A percentile compares a stretch with the other conserved stretches of the same genome.
These are phyloP conservation scores for Geotrichum phurueaensis DNA, from an alignment of 1,139 yeast species.

Conservation along the genomic window DNA sequence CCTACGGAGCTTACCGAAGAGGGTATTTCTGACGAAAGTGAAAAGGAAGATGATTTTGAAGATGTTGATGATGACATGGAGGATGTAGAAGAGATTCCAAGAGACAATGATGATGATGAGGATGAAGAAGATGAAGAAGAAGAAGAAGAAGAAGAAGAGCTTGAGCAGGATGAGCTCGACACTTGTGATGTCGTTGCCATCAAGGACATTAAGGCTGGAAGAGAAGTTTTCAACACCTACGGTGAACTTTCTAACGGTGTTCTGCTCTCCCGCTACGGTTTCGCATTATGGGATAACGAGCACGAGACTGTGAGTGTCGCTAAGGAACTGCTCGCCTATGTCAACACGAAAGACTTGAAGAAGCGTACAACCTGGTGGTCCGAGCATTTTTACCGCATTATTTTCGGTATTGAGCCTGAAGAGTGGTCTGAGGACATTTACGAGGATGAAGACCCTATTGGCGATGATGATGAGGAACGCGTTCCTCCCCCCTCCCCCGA, in stretches of 20 bases:
- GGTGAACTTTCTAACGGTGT: slow-evolving; percentile 66
- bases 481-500: slow-evolving; percentile 16
- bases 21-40: slow-evolving; percentile 20
- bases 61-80: slow-evolving; percentile 30
- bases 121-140: no score
- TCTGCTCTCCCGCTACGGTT: slow-evolving; percentile 70
- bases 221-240: slow-evolving; percentile 70
- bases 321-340: slow-evolving; percentile 44
- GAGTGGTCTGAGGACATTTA: slow-evolving; percentile 28
- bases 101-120: slow-evolving; percentile 23
- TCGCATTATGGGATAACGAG: slow-evolving; percentile 51
- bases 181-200: slow-evolving; percentile 41
- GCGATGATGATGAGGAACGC: slow-evolving; percentile 14
- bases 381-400: slow-evolving; percentile 43
- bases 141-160: slow-evolving; percentile 29
- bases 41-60: slow-evolving; percentile 31
- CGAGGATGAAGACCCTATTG: slow-evolving; percentile 23
- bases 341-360: slow-evolving; percentile 38
- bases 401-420: slow-evolving; percentile 38
- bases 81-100: slow-evolving; percentile 20
- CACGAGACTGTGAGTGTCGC: slow-evolving; percentile 56
- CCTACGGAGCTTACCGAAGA: slow-evolving; percentile 24
- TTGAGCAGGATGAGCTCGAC: slow-evolving; percentile 36
- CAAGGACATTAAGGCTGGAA: slow-evolving; percentile 40
- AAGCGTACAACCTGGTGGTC: slow-evolving; percentile 62